These are phyloP conservation scores for Inga laurina DNA, from an alignment of 306 rosid species.

Conservation along the genomic window DNA sequence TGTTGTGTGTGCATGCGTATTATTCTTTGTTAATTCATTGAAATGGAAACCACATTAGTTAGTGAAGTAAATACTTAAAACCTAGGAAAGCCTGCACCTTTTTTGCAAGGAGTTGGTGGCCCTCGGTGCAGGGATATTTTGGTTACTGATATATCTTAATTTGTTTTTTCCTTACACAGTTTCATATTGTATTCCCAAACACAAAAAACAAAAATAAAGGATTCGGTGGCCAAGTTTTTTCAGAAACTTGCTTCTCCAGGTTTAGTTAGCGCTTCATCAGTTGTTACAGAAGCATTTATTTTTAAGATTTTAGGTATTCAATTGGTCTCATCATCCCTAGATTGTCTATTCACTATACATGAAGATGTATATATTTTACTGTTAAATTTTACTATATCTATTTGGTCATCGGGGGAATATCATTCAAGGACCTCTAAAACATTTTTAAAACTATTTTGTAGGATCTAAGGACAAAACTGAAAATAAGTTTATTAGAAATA, in stretches of 20 bases:
- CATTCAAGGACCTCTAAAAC: not conserved
- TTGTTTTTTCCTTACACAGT: not conserved
- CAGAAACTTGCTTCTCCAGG: not conserved
- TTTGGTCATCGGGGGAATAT: too few relatives aligned
- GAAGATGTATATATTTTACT: not conserved
- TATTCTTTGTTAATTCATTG: not conserved
- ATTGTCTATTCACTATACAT: not conserved
- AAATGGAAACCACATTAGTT: not conserved
- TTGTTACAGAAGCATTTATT: not conserved
- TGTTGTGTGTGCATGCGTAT: not conserved
- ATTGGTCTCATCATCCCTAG: not conserved
- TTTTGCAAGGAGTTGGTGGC: not conserved
- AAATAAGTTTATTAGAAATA: too few relatives aligned
- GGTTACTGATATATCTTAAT: not conserved
- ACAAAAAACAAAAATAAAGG: too few relatives aligned
- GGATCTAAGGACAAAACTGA: too few relatives aligned
- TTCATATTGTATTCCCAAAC: too few relatives aligned
- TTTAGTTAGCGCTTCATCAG: not conserved
- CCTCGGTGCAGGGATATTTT: not conserved
- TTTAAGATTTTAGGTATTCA: not conserved
- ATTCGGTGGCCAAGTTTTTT: not conserved
- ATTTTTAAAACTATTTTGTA: too few relatives aligned
- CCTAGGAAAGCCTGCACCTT: not conserved
- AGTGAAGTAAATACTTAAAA: not conserved
- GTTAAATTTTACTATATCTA: too few relatives aligned